Base-by-base conservation (phyloP, 305 asterid genomes). In the Solanum hybrid region DNA sequence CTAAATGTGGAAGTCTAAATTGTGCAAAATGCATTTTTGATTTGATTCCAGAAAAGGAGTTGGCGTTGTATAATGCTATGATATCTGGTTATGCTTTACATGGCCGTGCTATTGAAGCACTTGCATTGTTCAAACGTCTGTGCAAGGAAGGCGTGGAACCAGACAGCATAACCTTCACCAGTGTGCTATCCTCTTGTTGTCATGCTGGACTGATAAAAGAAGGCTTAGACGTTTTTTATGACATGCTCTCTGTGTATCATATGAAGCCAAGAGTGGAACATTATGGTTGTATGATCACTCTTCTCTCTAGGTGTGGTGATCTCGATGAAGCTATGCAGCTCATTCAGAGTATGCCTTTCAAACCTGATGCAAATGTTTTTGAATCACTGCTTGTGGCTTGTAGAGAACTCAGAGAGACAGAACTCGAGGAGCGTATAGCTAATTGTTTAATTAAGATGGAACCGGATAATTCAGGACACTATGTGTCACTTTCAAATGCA, bases 401-500 rank as follows among this genome's bases (percentile, higher is more conserved):
- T 86, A 87, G 89, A 87, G 91, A 89, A 85, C 89, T 87, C 40
- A 72, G 88, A 51, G 93, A 90, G 86, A 87, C 91, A 26, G 76
- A 79, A 73, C 90, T 92, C 32, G 91, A 64, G 72, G 87, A 88
- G 35, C 37, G 46, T 7, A 76, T 92, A 69, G 87, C 89, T 17
- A 85, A 89, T 6, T 66, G 40, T 75, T 69, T 91, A 40, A 66
- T 91, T 76, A 89, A 56, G 56, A 81, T 91, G 85, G 91, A 91
- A 46, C 92, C 93, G 9, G 75, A 79, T 32, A 89, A 92, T 66
- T 87, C 89, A 64, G 91, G 92, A 35, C 91, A 79, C 87, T 91
- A 91, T 66, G 91, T 92, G 82, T 78, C 91, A 20, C 92, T 91
- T 86, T 92, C 92, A 35, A 92, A 92, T 91, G 90, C 90, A 40